Evolutionary conservation across 192 early-diverging fungal genomes (phyloP).

Genomic region (Cladochytrium replicatum): DNA sequence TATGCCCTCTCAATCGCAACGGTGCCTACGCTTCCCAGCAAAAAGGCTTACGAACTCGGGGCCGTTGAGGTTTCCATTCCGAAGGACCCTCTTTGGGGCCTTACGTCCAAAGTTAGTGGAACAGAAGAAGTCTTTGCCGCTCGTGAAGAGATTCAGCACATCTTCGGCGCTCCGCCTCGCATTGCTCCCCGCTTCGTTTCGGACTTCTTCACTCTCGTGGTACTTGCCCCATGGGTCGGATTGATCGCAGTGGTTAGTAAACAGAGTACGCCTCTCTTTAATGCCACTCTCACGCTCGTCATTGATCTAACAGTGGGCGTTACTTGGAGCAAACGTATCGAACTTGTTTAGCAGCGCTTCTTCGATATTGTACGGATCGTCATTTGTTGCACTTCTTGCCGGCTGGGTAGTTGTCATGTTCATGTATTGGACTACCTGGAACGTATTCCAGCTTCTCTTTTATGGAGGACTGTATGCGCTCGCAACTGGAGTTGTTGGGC

Average conservation of each 20-base stretch:
- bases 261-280: constrained; percentile 1
- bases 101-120: no score
- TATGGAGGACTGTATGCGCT: constrained; percentile 24
- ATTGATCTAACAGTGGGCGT: constrained; percentile 18
- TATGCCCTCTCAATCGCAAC: no score
- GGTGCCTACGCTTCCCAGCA: no score
- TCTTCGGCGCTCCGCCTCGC: no score
- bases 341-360: constrained; percentile 15
- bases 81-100: no score
- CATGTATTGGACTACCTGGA: constrained; percentile 29
- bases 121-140: no score
- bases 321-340: constrained; percentile 24
- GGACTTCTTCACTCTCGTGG: constrained; percentile 15
- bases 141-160: no score
- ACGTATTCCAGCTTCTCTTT: constrained; percentile 38
- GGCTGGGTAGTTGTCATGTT: constrained; percentile 20
- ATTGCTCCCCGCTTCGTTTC: no score
- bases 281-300: not conserved
- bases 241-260: constrained; percentile 29
- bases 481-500: constrained; percentile 23
- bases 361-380: constrained; percentile 19
- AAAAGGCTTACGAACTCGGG: no score
- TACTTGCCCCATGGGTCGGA: constrained; percentile 28
- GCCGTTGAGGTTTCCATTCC: no score
- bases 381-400: constrained; percentile 21